Base-by-base conservation (phyloP, 179 eudicot genomes). In the Spinacia oleracea region DNA sequence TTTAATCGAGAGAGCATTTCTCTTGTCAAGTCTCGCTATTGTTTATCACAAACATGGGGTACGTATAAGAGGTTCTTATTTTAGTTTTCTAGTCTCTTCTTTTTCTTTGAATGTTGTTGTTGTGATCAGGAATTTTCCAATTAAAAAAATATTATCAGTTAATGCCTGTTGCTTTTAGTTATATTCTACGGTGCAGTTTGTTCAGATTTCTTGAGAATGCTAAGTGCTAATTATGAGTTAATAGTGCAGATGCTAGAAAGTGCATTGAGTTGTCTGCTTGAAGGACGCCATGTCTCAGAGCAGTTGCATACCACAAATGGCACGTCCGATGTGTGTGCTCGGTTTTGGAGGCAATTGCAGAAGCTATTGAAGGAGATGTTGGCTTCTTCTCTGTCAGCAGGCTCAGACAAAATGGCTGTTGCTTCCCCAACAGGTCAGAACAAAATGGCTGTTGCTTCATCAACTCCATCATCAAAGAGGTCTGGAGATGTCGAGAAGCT, bases 331-430 rank as follows among this genome's bases (percentile, higher is more conserved):
- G 58, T 89, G 14, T 82, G 77, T 79, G 80, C 85, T 35, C 85
- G 85, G 56, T 91, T 90, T 79, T 95, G 98, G 98, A 85, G 86
- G 67, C 93, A 89, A 78, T 77, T 95, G 83, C 98, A 89, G 91
- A 80, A 78, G 84, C 74, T 91, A 43, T 78, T 95, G 91, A 91
- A 91, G 91, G 88, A 70, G 78, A 89, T 91, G 97, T 63, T 93
- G 82, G 86, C 95, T 32, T 78, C 77, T 16, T 58, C 94, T 63
- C 85, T 89, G 12, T 75, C 89, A 16, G 64, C 85, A 65, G 85
- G 72, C 65, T 64, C 87, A 75, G 87, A 84, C 78, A 91, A 81
- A 81, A 56, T 81, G 1, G 70, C 11, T 70, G 70, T 83, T 35
- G 77, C 78, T 64, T 84, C 84, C n/a, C n/a, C n/a, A n/a, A n/a